Evolutionary conservation across 192 early-diverging fungal genomes (phyloP).

Genomic region (Coemansia sp.): DNA sequence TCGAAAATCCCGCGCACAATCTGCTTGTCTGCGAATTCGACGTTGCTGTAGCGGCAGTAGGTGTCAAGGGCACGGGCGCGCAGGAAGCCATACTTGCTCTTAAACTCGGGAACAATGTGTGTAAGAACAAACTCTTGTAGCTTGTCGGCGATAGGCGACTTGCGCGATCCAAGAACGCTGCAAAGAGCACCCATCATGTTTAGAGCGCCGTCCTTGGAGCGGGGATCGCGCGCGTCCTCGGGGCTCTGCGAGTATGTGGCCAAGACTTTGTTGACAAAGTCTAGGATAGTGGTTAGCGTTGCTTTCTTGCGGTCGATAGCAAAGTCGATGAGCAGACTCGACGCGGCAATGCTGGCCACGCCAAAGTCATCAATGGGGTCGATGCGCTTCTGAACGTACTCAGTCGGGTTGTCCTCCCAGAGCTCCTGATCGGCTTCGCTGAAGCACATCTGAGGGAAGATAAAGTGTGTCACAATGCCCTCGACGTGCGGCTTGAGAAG

Average conservation of each 20-base stretch:
- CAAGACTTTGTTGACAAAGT: constrained; percentile 77
- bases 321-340: constrained; percentile 76
- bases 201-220: constrained; percentile 89
- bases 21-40: constrained; percentile 65
- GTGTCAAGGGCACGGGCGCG: constrained; percentile 71
- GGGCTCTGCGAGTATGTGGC: constrained; percentile 68
- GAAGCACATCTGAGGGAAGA: constrained; percentile 94
- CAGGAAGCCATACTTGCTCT: constrained; percentile 79
- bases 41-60: constrained; percentile 59
- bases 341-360: constrained; percentile 72
- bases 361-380: constrained; percentile 86
- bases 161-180: constrained; percentile 66
- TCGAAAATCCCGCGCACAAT: constrained; percentile 63
- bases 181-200: constrained; percentile 82
- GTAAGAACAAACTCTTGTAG: constrained; percentile 86
- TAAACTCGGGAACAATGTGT: constrained; percentile 91
- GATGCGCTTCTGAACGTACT: constrained; percentile 83
- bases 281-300: constrained; percentile 79
- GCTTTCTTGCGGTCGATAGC: constrained; percentile 76
- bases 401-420: constrained; percentile 92
- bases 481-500: constrained; percentile 85
- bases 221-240: constrained; percentile 68
- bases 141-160: constrained; percentile 71
- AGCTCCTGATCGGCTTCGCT: constrained; percentile 80
- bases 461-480: constrained; percentile 81